A percentile compares a stretch with the other conserved stretches of the same genome.
phyloP scores from a whole-genome alignment of 305 asterid species.

The Fraxinus albicans region DNA sequence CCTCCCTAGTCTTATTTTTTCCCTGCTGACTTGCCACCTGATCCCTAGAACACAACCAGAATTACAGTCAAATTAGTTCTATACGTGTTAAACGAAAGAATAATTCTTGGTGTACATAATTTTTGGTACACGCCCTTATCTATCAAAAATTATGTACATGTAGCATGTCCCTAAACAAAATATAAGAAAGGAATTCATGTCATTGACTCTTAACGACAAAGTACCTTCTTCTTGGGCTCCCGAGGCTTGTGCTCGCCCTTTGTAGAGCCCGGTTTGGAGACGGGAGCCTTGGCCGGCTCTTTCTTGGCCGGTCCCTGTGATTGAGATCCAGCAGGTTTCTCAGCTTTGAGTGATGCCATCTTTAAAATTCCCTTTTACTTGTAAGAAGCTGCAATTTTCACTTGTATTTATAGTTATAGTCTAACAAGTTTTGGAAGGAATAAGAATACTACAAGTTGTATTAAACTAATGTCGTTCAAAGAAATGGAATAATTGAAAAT shows the following conservation, averaged over 20 bases:
- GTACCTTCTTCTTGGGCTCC: not conserved
- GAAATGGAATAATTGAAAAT: not conserved
- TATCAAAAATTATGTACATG: not conserved
- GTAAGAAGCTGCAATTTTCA: not conserved
- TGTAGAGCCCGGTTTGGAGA: not conserved
- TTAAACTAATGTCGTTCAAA: not conserved
- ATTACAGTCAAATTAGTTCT: not conserved
- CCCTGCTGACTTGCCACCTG: constrained; percentile 30
- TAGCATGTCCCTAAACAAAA: not conserved
- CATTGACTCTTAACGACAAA: not conserved
- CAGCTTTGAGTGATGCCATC: not conserved
- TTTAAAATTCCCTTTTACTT: not conserved
- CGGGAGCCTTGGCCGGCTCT: not conserved
- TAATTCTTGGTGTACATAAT: too few relatives aligned
- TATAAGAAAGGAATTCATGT: not conserved
- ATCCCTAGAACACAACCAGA: constrained; percentile 23
- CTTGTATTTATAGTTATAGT: not conserved
- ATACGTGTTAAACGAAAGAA: not conserved
- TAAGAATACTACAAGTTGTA: not conserved
- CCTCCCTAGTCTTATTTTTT: constrained; percentile 23
- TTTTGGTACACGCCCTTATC: too few relatives aligned
- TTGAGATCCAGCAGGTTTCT: not conserved
- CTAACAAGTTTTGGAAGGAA: not conserved
- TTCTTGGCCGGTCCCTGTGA: not conserved
- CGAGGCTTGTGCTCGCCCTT: not conserved